Base-by-base conservation (phyloP, 176 grass and related monocot genomes). In the Musa beccarii region DNA sequence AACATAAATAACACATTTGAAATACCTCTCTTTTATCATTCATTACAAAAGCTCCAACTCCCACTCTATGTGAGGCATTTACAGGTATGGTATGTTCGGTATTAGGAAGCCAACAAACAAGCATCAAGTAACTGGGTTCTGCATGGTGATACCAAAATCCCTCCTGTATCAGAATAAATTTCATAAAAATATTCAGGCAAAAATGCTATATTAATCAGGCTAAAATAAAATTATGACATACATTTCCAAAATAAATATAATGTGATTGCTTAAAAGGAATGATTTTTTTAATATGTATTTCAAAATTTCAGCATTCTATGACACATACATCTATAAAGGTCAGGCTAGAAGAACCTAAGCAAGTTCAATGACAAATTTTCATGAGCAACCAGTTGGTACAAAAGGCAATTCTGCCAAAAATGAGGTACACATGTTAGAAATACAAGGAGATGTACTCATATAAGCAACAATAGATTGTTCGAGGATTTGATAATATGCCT, bases 1-100 rank as follows among this genome's bases (percentile, higher is more conserved):
- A 56, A 16, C 8, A 51, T 15, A 22, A 55, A 51, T 13, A 12
- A 53, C n/a, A 11, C 52, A 26, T 29, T 74, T 17, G 8, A 25
- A 10, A 64, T 77, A 77, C 75, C 75, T 77, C 75, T 77, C 75
- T 65, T 21, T 77, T 77, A 19, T 77, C 75, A 66, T 66, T 77
- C 75, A 77, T 77, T 52, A 77, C 75, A 51, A 77, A 77, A 65
- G 57, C 61, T 52, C 75, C 75, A 25, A 77, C 49, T 51, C 75
- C 75, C 1, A 77, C 49, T 77, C 61, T 77, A 52, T 77, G 75
- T 52, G 75, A 52, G 49, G 75, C 61, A 77, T 77, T 77, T 17
- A 19, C 20, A 66, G 75, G 75, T 52, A 77, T 65, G 10, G 75
- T 77, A 22, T 77, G 75, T 63, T 65, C 21, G 16, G 75, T 77